phyloP scores from a whole-genome alignment of 2,329 filamentous ascomycete species.

The Sclerotinia sclerotiorum region DNA sequence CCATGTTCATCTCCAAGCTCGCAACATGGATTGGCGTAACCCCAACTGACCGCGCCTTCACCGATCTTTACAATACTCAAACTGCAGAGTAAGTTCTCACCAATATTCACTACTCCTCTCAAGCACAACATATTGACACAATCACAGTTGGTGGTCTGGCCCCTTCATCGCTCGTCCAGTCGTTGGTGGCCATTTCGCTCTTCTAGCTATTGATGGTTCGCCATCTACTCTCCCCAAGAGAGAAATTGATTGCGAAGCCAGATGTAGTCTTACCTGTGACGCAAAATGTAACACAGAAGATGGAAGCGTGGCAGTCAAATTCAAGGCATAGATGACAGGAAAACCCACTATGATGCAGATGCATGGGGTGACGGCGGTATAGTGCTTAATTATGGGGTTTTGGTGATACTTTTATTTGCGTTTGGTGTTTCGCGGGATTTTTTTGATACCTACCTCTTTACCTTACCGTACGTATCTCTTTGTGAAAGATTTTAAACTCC shows the following conservation, averaged over 20 bases:
- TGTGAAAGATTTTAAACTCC: too few species aligned
- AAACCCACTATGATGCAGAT: background rate
- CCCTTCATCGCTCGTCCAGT: slow-evolving; percentile 76
- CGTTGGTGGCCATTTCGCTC: slow-evolving; percentile 75
- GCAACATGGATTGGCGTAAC: slow-evolving; percentile 77
- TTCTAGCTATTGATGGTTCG: slow-evolving; percentile 53
- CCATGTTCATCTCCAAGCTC: slow-evolving; percentile 67
- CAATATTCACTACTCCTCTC: background rate
- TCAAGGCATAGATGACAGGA: background rate
- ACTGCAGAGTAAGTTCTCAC: slow-evolving; percentile 57
- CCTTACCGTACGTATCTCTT: too few species aligned
- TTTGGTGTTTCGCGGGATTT: background rate
- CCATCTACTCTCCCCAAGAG: background rate
- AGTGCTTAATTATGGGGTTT: background rate
- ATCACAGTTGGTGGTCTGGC: slow-evolving; percentile 25
- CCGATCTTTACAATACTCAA: slow-evolving; percentile 74
- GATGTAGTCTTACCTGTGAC: slow-evolving; percentile 3
- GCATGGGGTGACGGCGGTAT: background rate
- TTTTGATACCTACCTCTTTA: too few species aligned
- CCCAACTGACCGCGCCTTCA: slow-evolving; percentile 67
- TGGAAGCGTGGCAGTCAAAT: background rate
- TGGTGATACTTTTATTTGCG: background rate
- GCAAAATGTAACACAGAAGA: background rate
- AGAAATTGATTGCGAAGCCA: background rate
- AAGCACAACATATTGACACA: background rate